Evolutionary conservation across 306 rosid genomes (phyloP).

Genomic region (Glycine tomentella): DNA sequence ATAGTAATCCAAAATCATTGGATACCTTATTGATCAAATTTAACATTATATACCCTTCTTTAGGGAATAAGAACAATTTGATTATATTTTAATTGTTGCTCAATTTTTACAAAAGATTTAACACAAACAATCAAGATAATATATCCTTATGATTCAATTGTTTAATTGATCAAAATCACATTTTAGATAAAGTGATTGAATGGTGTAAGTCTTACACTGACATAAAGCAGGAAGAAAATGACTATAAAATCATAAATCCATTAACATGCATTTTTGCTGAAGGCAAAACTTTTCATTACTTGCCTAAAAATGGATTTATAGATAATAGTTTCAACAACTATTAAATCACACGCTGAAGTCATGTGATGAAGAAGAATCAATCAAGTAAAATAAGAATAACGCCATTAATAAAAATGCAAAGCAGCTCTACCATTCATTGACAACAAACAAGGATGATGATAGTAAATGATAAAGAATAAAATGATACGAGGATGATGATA

Average conservation of each 20-base stretch:
- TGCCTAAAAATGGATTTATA: not conserved
- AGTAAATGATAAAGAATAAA: not conserved
- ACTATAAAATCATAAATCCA: slow-evolving; percentile 7
- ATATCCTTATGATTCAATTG: not conserved
- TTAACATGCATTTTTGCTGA: slow-evolving; percentile 36
- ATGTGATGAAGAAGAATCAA: slow-evolving; percentile 38
- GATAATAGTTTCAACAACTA: not conserved
- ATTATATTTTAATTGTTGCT: not conserved
- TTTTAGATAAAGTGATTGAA: not conserved
- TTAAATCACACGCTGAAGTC: slow-evolving; percentile 35
- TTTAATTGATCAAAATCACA: not conserved
- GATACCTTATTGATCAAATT: not conserved
- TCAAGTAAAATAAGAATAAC: slow-evolving; percentile 19
- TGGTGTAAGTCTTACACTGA: not conserved
- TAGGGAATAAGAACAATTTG: not conserved
- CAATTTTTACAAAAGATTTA: not conserved
- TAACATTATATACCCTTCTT: not conserved
- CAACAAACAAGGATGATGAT: slow-evolving; percentile 36
- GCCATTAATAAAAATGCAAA: slow-evolving; percentile 33
- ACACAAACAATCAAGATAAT: not conserved
- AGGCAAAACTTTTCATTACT: slow-evolving; percentile 21
- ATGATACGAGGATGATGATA: not conserved
- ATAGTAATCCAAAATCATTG: not conserved
- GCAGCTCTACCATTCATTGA: slow-evolving; percentile 36
- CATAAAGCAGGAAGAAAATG: not conserved